These are phyloP conservation scores for Saccharomycopsis capsularis DNA, from an alignment of 805 yeast genomes.

Conservation along the genomic window DNA sequence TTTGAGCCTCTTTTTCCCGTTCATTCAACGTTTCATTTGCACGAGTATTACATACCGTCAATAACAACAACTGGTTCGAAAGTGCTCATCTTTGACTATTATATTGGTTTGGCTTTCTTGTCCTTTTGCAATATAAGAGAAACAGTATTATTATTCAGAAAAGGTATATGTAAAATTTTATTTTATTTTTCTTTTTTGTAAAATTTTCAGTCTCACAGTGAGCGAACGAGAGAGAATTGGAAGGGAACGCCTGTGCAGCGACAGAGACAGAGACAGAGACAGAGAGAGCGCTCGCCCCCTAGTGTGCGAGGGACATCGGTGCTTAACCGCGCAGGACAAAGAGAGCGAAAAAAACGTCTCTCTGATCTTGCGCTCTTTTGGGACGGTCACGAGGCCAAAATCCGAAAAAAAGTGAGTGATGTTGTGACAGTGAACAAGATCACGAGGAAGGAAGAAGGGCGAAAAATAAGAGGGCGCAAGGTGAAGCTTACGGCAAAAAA, in stretches of 20 bases:
- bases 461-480: too few relatives aligned
- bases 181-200: too few relatives aligned
- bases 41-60: slow-evolving; percentile 62
- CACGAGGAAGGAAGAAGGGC: too few relatives aligned
- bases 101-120: background rate
- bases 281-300: background rate
- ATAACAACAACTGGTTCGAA: slow-evolving; percentile 96
- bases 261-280: background rate
- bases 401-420: too few relatives aligned
- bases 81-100: slow-evolving; percentile 52
- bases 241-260: background rate
- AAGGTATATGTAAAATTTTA: background rate
- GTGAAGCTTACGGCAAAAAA: too few relatives aligned
- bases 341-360: too few relatives aligned
- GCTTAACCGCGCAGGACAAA: background rate
- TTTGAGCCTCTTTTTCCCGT: too few relatives aligned
- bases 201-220: background rate
- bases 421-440: too few relatives aligned
- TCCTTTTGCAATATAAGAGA: background rate
- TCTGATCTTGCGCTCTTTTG: too few relatives aligned
- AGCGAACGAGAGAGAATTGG: background rate
- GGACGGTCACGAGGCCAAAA: too few relatives aligned
- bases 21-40: too few relatives aligned
- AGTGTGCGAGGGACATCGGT: background rate
- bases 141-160: background rate